These are phyloP conservation scores for Cetradonia linearis DNA, from an alignment of 495 filamentous ascomycete species.

Conservation along the genomic window DNA sequence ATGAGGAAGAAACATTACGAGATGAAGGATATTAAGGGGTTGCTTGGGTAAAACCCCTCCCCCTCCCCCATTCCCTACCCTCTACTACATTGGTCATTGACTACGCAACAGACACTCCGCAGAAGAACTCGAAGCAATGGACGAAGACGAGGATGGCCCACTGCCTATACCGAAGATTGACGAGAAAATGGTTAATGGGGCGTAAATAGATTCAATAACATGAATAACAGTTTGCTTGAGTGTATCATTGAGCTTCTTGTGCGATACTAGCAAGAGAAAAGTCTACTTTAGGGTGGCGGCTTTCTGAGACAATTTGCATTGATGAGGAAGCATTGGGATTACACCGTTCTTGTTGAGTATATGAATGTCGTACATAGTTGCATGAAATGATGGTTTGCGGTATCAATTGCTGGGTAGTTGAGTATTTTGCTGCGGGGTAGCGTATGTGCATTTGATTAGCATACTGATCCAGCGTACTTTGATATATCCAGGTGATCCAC, in stretches of 20 bases:
- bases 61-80: too few species aligned
- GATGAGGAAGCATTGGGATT: neutral
- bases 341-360: neutral
- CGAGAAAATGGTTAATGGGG: conserved; percentile 15
- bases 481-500: too few species aligned
- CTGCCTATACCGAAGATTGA: conserved; percentile 20
- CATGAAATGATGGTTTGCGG: neutral
- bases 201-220: neutral
- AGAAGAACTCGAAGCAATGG: conserved; percentile 43
- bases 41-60: conserved; percentile 63
- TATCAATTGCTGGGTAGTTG: too few species aligned
- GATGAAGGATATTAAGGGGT: conserved; percentile 87
- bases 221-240: neutral
- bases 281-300: neutral
- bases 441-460: too few species aligned
- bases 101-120: conserved; percentile 15
- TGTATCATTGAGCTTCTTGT: neutral
- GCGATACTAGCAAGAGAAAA: neutral
- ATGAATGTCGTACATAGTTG: neutral
- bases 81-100: neutral
- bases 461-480: too few species aligned
- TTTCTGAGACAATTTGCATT: neutral
- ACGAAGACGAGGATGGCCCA: conserved; percentile 38
- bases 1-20: conserved; percentile 94
- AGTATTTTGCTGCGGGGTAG: too few species aligned